Evolutionary conservation across 129 eudicot genomes (phyloP).

Genomic region (Ambrosia trifida): DNA sequence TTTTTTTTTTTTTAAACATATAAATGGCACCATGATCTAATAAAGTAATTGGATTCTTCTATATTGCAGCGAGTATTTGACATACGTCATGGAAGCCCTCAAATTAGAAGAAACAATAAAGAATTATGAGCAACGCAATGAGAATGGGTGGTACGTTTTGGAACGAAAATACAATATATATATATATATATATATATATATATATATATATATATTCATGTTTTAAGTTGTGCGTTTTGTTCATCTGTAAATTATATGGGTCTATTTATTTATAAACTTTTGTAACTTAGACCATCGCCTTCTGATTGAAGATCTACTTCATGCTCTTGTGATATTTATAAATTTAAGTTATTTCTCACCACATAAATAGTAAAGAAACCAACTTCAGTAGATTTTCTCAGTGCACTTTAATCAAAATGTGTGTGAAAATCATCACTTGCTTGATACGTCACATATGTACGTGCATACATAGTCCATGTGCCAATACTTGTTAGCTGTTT

Average conservation of each 20-base stretch:
- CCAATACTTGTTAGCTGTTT: background rate
- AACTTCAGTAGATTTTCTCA: background rate
- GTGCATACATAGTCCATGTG: background rate
- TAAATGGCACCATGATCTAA: background rate
- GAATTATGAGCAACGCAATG: constrained; percentile 66
- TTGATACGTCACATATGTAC: background rate
- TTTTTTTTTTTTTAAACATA: background rate
- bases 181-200: background rate
- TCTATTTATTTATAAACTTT: background rate
- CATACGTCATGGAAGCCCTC: constrained; percentile 84
- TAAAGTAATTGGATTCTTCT: constrained; percentile 19
- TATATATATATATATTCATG: background rate
- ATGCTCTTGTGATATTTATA: background rate
- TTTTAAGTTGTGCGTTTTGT: background rate
- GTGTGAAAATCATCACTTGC: background rate
- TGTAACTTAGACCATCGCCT: constrained; percentile 7
- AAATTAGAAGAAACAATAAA: constrained; percentile 86
- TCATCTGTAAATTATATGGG: background rate
- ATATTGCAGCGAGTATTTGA: constrained; percentile 82
- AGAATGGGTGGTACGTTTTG: constrained; percentile 69
- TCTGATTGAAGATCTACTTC: background rate
- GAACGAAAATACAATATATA: background rate
- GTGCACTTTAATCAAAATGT: background rate
- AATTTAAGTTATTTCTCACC: background rate
- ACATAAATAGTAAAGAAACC: constrained; percentile 12